Conservation (phyloP, 805 yeast species). For the Zygosaccharomyces siamensis region DNA sequence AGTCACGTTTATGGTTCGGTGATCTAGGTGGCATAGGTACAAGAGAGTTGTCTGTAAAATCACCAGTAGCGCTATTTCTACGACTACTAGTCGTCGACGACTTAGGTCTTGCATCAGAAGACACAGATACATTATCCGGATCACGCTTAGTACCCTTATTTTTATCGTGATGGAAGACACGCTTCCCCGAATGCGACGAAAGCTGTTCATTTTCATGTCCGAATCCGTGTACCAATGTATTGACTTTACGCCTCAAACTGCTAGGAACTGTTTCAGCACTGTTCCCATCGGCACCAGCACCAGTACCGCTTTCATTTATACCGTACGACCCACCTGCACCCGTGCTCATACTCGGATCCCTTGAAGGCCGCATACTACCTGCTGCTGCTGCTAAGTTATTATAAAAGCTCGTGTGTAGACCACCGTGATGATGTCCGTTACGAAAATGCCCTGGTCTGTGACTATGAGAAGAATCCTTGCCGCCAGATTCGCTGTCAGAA, state of each 20-base stretch:
- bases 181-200: neutral
- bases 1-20: neutral
- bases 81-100: constrained; percentile 7
- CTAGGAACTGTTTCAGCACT: constrained; percentile 13
- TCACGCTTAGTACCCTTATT: neutral
- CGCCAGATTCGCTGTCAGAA: constrained; percentile 1
- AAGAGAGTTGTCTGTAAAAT: neutral
- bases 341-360: neutral
- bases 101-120: constrained; percentile 4
- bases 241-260: constrained; percentile 19
- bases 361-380: neutral
- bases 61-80: constrained; percentile 10
- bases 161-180: neutral
- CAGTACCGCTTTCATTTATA: neutral
- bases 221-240: constrained; percentile 23
- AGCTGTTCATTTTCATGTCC: constrained; percentile 11
- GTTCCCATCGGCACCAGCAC: neutral
- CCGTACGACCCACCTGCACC: neutral
- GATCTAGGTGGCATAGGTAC: neutral
- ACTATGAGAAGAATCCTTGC: neutral
- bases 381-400: neutral
- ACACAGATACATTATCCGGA: neutral
- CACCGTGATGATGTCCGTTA: neutral
- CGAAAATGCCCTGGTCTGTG: neutral
- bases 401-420: neutral